Conservation (phyloP, 2,329 filamentous ascomycete genomes). For the Colletotrichum filicis region DNA sequence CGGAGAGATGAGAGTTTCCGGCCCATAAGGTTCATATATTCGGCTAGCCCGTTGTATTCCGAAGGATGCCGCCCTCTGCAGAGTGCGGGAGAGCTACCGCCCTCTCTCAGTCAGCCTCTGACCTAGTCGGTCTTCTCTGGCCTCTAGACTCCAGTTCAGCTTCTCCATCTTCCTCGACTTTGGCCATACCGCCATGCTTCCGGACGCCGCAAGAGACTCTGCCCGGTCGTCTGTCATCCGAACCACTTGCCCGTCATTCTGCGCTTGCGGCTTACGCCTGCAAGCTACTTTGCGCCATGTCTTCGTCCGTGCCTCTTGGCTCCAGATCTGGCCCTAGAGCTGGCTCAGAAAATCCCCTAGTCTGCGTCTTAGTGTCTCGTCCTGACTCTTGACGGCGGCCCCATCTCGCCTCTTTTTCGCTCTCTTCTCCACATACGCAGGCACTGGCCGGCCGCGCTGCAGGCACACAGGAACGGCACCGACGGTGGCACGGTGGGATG, state of each 20-base stretch:
- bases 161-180: not conserved
- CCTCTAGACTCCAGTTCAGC: not conserved
- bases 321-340: conserved; percentile 8
- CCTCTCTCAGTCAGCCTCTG: not conserved
- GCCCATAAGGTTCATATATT: not conserved
- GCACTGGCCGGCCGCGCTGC: not conserved
- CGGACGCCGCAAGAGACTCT: not conserved
- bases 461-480: not conserved
- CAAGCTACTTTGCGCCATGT: conserved; percentile 16
- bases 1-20: not conserved
- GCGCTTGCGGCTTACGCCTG: conserved; percentile 28
- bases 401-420: not conserved
- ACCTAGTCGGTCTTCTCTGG: not conserved
- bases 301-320: conserved; percentile 13
- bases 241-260: not conserved
- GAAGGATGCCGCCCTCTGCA: not conserved
- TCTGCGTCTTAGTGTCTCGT: not conserved
- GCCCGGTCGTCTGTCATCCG: not conserved
- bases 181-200: not conserved
- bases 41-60: conserved; percentile 2
- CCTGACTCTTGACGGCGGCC: conserved; percentile 12
- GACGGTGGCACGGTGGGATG: not conserved
- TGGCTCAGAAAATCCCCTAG: not conserved
- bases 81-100: conserved; percentile 5
- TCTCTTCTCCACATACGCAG: not conserved